phyloP scores from a whole-genome alignment of 2,329 filamentous ascomycete species.

The Ophiostoma ulmi region DNA sequence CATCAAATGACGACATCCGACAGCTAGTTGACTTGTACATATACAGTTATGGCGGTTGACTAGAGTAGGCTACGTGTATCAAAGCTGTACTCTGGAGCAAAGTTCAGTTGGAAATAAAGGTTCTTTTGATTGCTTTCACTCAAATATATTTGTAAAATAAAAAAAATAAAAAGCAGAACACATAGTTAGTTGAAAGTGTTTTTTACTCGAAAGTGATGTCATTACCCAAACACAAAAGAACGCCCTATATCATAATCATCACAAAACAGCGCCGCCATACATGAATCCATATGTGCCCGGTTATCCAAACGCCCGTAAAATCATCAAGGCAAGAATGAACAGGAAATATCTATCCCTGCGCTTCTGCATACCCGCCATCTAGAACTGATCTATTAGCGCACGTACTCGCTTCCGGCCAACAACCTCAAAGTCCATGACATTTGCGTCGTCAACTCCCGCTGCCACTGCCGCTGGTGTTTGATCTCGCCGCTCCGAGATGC shows the following conservation, averaged over 20 bases:
- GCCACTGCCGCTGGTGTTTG: slow-evolving; percentile 22
- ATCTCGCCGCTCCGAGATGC: slow-evolving; percentile 28
- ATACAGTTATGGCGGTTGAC: too few relatives aligned
- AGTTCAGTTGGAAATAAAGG: neutral
- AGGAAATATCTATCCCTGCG: neutral
- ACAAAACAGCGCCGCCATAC: neutral
- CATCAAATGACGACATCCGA: too few relatives aligned
- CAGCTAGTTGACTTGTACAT: too few relatives aligned
- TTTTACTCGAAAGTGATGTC: neutral
- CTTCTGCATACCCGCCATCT: neutral
- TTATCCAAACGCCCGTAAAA: neutral
- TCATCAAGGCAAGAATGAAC: neutral
- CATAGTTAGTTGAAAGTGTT: neutral
- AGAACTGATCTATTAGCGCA: slow-evolving; percentile 35
- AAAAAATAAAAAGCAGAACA: neutral
- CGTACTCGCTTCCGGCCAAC: slow-evolving; percentile 43
- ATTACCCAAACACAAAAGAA: neutral
- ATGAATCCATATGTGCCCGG: neutral
- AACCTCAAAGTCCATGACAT: slow-evolving; percentile 31
- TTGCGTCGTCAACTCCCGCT: slow-evolving; percentile 21
- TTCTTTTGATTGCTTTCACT: neutral
- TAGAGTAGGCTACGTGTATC: too few relatives aligned
- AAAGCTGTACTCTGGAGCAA: too few relatives aligned
- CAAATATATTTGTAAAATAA: neutral
- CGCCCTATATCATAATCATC: neutral